These are phyloP conservation scores for Solanum microdontum DNA, from an alignment of 257 asterid species.

Conservation along the genomic window DNA sequence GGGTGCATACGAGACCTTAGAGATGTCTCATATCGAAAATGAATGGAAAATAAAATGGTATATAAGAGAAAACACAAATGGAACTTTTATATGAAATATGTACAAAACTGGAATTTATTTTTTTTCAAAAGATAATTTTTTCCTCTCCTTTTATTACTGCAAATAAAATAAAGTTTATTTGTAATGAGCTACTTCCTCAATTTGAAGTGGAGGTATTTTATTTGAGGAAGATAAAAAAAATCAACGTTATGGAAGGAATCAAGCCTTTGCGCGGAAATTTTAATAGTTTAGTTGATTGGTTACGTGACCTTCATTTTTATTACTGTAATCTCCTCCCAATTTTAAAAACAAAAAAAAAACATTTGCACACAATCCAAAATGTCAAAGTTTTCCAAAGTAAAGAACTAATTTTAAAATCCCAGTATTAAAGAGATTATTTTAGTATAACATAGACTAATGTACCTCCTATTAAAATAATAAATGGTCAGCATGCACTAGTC, in stretches of 20 bases:
- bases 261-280: not conserved
- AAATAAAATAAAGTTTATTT: not conserved
- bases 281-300: no score
- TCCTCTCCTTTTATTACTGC: not conserved
- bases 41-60: not conserved
- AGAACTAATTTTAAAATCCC: not conserved
- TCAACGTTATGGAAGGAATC: not conserved
- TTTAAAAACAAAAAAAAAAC: not conserved
- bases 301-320: no score
- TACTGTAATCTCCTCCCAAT: no score
- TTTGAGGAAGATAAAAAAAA: no score
- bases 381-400: not conserved
- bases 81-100: not conserved
- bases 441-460: not conserved
- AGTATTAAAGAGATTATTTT: not conserved
- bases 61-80: not conserved
- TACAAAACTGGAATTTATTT: not conserved
- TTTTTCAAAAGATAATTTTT: not conserved
- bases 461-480: not conserved
- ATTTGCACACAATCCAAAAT: not conserved
- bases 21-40: not conserved
- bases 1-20: not conserved
- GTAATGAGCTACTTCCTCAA: no score
- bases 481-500: not conserved
- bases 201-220: no score